phyloP scores from a whole-genome alignment of 805 yeast genomes.

The Saturnispora besseyi region DNA sequence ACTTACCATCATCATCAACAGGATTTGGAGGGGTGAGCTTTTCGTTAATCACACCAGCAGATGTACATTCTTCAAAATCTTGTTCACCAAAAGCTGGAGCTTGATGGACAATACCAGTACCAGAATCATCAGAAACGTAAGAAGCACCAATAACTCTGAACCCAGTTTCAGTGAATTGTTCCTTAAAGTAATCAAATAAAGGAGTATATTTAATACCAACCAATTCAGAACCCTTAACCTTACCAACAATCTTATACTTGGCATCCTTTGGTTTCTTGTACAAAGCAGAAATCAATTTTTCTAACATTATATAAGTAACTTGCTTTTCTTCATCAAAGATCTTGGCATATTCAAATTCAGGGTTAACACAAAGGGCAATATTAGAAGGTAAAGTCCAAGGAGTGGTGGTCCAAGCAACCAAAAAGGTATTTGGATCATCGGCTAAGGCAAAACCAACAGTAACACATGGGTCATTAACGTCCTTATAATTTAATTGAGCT shows the following conservation, averaged over 20 bases:
- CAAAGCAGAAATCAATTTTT: constrained; percentile 68
- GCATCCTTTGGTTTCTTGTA: constrained; percentile 94
- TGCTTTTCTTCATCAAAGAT: constrained; percentile 83
- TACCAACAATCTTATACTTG: constrained; percentile 74
- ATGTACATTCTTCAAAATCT: constrained; percentile 79
- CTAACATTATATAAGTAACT: constrained; percentile 74
- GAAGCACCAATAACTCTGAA: constrained; percentile 75
- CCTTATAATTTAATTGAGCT: constrained; percentile 97
- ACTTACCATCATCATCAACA: constrained; percentile 85
- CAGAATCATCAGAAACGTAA: constrained; percentile 87
- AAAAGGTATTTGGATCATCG: constrained; percentile 70
- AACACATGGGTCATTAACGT: constrained; percentile 93
- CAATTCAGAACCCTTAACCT: constrained; percentile 69
- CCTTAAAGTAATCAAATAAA: constrained; percentile 70
- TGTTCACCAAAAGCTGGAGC: constrained; percentile 99
- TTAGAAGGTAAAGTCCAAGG: constrained; percentile 99
- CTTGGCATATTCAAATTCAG: constrained; percentile 84
- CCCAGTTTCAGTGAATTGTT: constrained; percentile 64
- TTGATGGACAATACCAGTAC: constrained; percentile 99
- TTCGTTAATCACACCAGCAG: constrained; percentile 65
- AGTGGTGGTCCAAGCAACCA: constrained; percentile 99
- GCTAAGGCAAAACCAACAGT: constrained; percentile 79
- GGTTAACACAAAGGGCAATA: constrained; percentile 84
- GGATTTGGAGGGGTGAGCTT: constrained; percentile 80
- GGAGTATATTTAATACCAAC: constrained; percentile 78